phyloP scores from a whole-genome alignment of 2,329 filamentous ascomycete genomes.

The Pseudogymnoascus sp. region DNA sequence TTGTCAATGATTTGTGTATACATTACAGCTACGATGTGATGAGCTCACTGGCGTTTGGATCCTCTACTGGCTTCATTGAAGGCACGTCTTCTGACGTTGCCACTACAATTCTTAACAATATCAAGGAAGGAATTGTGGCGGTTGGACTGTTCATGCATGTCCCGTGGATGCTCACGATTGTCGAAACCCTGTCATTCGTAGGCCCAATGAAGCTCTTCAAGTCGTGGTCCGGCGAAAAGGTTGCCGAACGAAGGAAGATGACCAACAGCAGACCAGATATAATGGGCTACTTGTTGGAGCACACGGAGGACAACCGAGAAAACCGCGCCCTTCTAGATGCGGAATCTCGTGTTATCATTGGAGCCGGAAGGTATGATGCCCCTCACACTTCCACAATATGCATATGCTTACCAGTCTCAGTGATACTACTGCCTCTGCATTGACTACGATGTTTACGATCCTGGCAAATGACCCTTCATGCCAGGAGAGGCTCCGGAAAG shows the following conservation, averaged over 20 bases:
- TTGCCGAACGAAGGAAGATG: slow-evolving; percentile 13
- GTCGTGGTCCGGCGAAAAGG: slow-evolving; percentile 14
- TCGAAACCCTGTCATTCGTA: slow-evolving; percentile 14
- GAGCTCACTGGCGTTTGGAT: slow-evolving; percentile 23
- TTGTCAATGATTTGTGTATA: slow-evolving; percentile 20
- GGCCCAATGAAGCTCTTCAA: slow-evolving; percentile 15
- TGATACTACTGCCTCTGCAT: slow-evolving; percentile 9
- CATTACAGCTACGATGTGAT: slow-evolving; percentile 24
- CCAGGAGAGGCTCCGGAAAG: slow-evolving; percentile 6
- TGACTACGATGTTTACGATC: slow-evolving; percentile 2
- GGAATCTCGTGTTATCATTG: slow-evolving; percentile 16
- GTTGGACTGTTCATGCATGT: slow-evolving; percentile 15
- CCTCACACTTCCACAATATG: background rate
- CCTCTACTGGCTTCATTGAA: slow-evolving; percentile 12
- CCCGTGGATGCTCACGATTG: slow-evolving; percentile 16
- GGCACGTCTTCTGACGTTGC: slow-evolving; percentile 11
- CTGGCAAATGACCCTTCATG: background rate
- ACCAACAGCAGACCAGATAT: slow-evolving; percentile 10
- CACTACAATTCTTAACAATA: slow-evolving; percentile 12
- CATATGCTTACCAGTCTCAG: background rate
- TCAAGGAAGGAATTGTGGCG: slow-evolving; percentile 12
- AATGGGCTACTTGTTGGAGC: slow-evolving; percentile 15
- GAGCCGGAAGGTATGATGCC: slow-evolving; percentile 16
- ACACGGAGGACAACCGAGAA: background rate
- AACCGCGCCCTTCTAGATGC: slow-evolving; percentile 9